Evolutionary conservation across 2,329 filamentous ascomycete species (phyloP).

Genomic region (Fusarium dlaminii): DNA sequence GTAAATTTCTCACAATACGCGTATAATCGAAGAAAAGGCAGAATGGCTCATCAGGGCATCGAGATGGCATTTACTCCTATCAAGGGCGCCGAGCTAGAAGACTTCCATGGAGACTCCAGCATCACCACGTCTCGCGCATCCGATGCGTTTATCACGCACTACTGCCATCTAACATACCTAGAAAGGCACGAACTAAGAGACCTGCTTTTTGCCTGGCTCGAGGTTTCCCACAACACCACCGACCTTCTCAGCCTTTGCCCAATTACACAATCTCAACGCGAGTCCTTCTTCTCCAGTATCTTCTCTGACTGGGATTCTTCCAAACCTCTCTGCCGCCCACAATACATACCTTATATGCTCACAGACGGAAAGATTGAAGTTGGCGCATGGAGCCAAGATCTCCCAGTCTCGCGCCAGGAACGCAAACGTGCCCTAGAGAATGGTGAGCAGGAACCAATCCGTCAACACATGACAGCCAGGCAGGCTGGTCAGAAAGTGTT

Average conservation of each 20-base stretch:
- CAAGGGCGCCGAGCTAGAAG: not conserved
- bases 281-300: not conserved
- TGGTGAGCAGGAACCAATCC: not conserved
- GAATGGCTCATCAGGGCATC: not conserved
- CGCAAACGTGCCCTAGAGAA: not conserved
- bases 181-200: not conserved
- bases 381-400: not conserved
- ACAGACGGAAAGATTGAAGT: not conserved
- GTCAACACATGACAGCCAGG: not conserved
- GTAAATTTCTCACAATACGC: not conserved
- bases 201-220: not conserved
- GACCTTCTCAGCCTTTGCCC: not conserved
- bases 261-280: not conserved
- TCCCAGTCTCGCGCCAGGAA: not conserved
- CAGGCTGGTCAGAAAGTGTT: not conserved
- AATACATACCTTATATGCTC: not conserved
- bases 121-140: not conserved
- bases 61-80: not conserved
- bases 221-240: not conserved
- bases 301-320: not conserved
- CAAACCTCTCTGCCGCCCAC: not conserved
- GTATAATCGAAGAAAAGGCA: not conserved
- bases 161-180: not conserved
- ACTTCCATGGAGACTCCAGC: not conserved
- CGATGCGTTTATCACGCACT: not conserved